Evolutionary conservation across 768 basidiomycete species (phyloP).

Genomic region (Lyophyllum decastes): DNA sequence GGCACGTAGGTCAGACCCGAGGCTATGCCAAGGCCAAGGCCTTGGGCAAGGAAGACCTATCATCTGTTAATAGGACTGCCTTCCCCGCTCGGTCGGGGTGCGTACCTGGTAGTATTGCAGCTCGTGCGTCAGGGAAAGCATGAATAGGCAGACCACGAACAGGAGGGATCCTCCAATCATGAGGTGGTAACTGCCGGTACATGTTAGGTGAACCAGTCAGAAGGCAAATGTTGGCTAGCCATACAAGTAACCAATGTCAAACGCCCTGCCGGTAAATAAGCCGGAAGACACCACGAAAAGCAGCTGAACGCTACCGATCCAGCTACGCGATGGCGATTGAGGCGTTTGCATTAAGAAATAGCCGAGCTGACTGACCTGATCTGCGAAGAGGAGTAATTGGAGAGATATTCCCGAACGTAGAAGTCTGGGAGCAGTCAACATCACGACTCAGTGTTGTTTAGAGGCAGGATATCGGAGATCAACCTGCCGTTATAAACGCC

Average conservation of each 20-base stretch:
- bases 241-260: conserved; percentile 29
- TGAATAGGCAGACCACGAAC: conserved; percentile 30
- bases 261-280: conserved; percentile 24
- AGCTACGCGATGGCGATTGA: conserved; percentile 14
- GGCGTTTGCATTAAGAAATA: not conserved
- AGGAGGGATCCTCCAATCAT: conserved; percentile 30
- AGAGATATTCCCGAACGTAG: conserved; percentile 27
- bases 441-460: not conserved
- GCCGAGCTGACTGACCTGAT: conserved; percentile 22
- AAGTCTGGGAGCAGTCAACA: conserved; percentile 19
- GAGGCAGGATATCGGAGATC: not conserved
- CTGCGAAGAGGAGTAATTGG: conserved; percentile 22
- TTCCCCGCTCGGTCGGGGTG: not conserved
- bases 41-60: conserved; percentile 50
- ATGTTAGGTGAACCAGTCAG: not conserved
- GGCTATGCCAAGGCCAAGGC: conserved; percentile 47
- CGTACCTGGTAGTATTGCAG: conserved; percentile 30
- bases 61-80: not conserved
- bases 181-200: conserved; percentile 22
- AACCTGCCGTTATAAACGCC: conserved; percentile 23
- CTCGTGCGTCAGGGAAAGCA: conserved; percentile 30
- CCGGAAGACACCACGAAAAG: conserved; percentile 25
- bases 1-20: conserved; percentile 49
- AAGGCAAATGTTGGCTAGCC: not conserved
- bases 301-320: conserved; percentile 30